Evolutionary conservation across 2,329 filamentous ascomycete species (phyloP).

Genomic region (Volutella citrinella): DNA sequence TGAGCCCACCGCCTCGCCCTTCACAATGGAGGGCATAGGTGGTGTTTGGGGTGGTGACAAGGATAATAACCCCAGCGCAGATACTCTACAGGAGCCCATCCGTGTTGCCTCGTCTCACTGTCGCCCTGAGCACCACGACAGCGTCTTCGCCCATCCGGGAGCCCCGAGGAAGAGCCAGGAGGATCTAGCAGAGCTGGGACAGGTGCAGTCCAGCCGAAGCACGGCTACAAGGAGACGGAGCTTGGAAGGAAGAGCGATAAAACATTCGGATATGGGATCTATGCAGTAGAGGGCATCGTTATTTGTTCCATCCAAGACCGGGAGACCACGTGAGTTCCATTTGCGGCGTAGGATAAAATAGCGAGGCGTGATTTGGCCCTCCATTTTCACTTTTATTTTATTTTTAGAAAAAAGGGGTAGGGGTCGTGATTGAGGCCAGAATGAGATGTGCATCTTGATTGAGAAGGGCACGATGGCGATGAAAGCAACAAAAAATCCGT

Average conservation of each 20-base stretch:
- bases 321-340: too few species aligned
- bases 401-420: too few species aligned
- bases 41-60: conserved; percentile 51
- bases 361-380: too few species aligned
- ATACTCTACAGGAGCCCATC: conserved; percentile 13
- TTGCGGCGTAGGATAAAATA: too few species aligned
- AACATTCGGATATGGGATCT: conserved; percentile 1
- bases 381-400: too few species aligned
- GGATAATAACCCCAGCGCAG: conserved; percentile 16
- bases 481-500: too few species aligned
- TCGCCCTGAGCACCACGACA: conserved; percentile 15
- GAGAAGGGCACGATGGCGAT: too few species aligned
- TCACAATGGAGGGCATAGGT: conserved; percentile 74
- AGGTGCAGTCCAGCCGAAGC: conserved; percentile 26
- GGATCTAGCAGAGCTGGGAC: conserved; percentile 33
- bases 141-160: conserved; percentile 25
- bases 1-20: conserved; percentile 70
- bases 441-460: too few species aligned
- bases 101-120: conserved; percentile 7
- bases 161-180: conserved; percentile 31
- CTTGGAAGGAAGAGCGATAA: conserved; percentile 18
- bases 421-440: too few species aligned
- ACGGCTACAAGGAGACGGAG: conserved; percentile 28
- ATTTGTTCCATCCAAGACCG: too few species aligned
- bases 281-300: too few species aligned